Base-by-base conservation (phyloP, 441 rosid genomes). In the Gossypium davidsonii region DNA sequence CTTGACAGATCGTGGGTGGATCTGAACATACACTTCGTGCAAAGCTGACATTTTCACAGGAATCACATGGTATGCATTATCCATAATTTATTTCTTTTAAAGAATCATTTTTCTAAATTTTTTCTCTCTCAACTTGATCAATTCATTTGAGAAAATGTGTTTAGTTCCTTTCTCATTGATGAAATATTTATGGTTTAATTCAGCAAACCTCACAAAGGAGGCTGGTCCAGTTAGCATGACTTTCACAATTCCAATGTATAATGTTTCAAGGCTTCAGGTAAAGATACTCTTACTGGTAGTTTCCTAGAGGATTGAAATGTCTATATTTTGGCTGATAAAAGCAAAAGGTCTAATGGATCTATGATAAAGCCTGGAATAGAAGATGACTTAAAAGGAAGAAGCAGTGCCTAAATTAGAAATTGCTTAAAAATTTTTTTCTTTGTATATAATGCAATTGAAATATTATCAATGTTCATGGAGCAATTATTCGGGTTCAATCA, bases 161-260 rank as follows among this genome's bases (percentile, higher is more conserved):
- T 18, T 23, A n/a, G 3, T 37, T 57, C 31, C 15, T 34, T 70
- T 34, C 1, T 21, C 51, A 56, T 39, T 57, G 55, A 51, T 73
- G 28, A 46, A 31, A 26, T 51, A 26, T 75, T 28, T 64, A 42
- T 79, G 74, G 65, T 59, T 73, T 70, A 15, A 49, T 78, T 23
- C 89, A 95, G 99, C 95, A 73, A 95, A 95, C 80, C 86, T 95
- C 73, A 86, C 91, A 1, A 91, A 90, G 82, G 99, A 95, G 83
- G 88, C 91, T 80, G 99, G 98, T 75, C 98, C 99, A 3, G 96
- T 95, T 34, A 95, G 94, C 89, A 90, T 92, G 98, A 95, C 91
- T 11, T 95, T 95, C 86, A 90, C 93, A 1, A 92, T 95, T 80
- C 99, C 98, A 0, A 95, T 93, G 99, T 89, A 90, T 84, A 95